Evolutionary conservation across 352 stramenopile genomes (phyloP).

Genomic region (Halophytophthora polymorphica): DNA sequence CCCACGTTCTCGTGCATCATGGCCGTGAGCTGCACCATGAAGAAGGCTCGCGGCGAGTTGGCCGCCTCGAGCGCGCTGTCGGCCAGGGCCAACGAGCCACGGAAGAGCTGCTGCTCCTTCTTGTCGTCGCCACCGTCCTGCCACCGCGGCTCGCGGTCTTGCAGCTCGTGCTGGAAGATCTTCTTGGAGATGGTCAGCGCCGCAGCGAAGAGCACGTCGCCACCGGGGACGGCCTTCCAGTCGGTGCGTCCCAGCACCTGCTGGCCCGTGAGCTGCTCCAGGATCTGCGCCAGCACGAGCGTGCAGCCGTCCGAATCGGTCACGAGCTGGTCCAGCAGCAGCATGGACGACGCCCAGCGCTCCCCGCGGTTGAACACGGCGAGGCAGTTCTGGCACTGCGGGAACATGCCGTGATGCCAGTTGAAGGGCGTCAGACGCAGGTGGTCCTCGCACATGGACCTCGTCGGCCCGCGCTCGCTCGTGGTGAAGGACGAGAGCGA

Average conservation of each 20-base stretch:
- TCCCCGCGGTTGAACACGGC: slow-evolving; percentile 42
- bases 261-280: slow-evolving; percentile 46
- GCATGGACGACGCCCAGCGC: slow-evolving; percentile 29
- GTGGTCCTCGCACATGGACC: slow-evolving; percentile 38
- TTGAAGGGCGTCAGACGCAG: slow-evolving; percentile 50
- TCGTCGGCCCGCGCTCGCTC: slow-evolving; percentile 28
- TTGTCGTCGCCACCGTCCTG: slow-evolving; percentile 28
- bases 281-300: slow-evolving; percentile 51
- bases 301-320: slow-evolving; percentile 32
- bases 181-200: slow-evolving; percentile 37
- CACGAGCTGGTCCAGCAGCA: slow-evolving; percentile 36
- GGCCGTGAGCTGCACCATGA: slow-evolving; percentile 49
- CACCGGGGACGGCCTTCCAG: slow-evolving; percentile 63
- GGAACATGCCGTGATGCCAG: slow-evolving; percentile 46
- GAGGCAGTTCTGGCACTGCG: slow-evolving; percentile 50
- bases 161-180: slow-evolving; percentile 41
- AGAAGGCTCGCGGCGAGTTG: slow-evolving; percentile 35
- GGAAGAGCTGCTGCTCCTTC: slow-evolving; percentile 27
- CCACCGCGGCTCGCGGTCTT: slow-evolving; percentile 34
- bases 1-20: slow-evolving; percentile 48
- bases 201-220: slow-evolving; percentile 37
- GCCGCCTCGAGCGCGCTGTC: slow-evolving; percentile 25
- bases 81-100: slow-evolving; percentile 40
- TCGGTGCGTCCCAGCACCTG: slow-evolving; percentile 45
- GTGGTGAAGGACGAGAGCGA: slow-evolving; percentile 19